Percentiles rank a stretch among this genome's conserved stretches.
phyloP scores from a whole-genome alignment of 1,139 yeast genomes.

The Saccharomyces hybrid region DNA sequence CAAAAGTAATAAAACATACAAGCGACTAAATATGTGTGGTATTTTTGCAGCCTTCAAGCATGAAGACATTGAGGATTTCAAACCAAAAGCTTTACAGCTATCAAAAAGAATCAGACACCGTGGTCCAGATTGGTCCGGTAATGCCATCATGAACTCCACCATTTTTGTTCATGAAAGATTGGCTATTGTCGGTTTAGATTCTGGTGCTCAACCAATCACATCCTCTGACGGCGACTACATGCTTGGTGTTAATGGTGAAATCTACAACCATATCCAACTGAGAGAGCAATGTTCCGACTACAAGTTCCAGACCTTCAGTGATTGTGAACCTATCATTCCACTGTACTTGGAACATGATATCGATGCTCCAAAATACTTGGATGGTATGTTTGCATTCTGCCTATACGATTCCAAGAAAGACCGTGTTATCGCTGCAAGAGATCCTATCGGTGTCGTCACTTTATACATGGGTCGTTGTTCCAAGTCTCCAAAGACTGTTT shows the following conservation, averaged over 20 bases:
- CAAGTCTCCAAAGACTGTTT: constrained; percentile 63
- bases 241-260: constrained; percentile 93
- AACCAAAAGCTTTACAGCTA: constrained; percentile 78
- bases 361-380: constrained; percentile 87
- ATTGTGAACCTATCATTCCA: constrained; percentile 97
- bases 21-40: constrained; percentile 68
- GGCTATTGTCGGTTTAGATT: constrained; percentile 89
- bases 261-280: constrained; percentile 87
- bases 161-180: constrained; percentile 88
- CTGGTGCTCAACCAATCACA: constrained; percentile 96
- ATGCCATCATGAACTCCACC: constrained; percentile 67
- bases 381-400: constrained; percentile 97
- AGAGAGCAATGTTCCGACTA: constrained; percentile 70
- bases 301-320: constrained; percentile 76
- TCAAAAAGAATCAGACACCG: constrained; percentile 93
- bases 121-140: constrained; percentile 99
- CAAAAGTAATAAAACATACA: background rate
- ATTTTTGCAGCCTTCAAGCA: constrained; percentile 87
- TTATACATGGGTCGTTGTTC: constrained; percentile 87
- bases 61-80: constrained; percentile 71
- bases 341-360: constrained; percentile 74
- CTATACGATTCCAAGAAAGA: constrained; percentile 77
- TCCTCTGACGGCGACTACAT: constrained; percentile 66
- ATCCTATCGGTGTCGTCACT: constrained; percentile 95
- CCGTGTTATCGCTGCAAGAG: constrained; percentile 93